phyloP scores from a whole-genome alignment of 2,329 filamentous ascomycete genomes.

The Purpureocillium takamizusanense region DNA sequence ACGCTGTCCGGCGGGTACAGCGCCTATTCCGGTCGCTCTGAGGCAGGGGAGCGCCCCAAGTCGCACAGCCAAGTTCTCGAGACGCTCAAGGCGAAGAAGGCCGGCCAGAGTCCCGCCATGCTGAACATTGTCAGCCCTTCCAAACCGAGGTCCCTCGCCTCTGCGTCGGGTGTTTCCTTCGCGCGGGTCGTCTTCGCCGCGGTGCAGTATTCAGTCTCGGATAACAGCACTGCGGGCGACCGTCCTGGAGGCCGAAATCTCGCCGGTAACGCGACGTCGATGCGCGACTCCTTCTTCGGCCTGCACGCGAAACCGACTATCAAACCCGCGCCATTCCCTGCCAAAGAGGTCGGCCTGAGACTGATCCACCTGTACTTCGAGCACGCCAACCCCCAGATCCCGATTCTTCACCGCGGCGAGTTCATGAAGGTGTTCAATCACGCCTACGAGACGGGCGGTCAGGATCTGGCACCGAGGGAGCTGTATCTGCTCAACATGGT shows the following conservation, averaged over 20 bases:
- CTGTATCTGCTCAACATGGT: slow-evolving; percentile 96
- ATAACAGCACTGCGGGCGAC: slow-evolving; percentile 41
- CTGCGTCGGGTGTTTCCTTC: slow-evolving; percentile 87
- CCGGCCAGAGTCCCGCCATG: slow-evolving; percentile 36
- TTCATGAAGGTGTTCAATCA: slow-evolving; percentile 84
- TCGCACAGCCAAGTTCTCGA: slow-evolving; percentile 21
- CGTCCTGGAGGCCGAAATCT: slow-evolving; percentile 13
- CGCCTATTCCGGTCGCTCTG: slow-evolving; percentile 23
- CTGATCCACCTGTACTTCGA: slow-evolving; percentile 86
- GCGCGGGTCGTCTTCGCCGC: slow-evolving; percentile 90
- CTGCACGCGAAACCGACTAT: slow-evolving; percentile 85
- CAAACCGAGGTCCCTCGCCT: slow-evolving; percentile 73
- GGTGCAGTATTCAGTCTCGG: slow-evolving; percentile 63
- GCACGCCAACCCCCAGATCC: slow-evolving; percentile 92
- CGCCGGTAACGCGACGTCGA: slow-evolving; percentile 55
- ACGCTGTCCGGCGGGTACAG: slow-evolving; percentile 22
- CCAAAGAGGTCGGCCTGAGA: slow-evolving; percentile 60
- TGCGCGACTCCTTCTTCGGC: slow-evolving; percentile 97
- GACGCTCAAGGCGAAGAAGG: slow-evolving; percentile 25
- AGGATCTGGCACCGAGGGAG: slow-evolving; percentile 64
- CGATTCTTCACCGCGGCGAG: slow-evolving; percentile 78
- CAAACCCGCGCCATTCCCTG: slow-evolving; percentile 75
- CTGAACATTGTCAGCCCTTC: slow-evolving; percentile 69
- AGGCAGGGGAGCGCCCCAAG: slow-evolving; percentile 16
- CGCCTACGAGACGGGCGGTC: slow-evolving; percentile 62